These are phyloP conservation scores for Candida adriatica DNA, from an alignment of 805 yeast genomes.

Conservation along the genomic window DNA sequence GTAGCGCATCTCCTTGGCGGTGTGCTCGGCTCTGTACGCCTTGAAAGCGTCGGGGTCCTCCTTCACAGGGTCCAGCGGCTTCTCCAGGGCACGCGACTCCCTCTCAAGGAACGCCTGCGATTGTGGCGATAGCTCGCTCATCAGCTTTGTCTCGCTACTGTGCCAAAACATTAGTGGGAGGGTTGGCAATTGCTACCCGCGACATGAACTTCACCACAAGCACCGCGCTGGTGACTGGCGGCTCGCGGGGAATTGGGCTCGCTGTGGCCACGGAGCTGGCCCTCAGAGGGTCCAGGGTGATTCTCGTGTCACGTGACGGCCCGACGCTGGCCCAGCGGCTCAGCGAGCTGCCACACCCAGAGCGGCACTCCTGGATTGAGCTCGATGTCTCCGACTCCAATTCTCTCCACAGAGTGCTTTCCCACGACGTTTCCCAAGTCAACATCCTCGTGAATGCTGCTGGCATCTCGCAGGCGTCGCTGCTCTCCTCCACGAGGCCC, in stretches of 20 bases:
- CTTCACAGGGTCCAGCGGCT: not conserved
- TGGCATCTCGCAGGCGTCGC: conserved; percentile 52
- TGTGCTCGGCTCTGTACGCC: conserved; percentile 1
- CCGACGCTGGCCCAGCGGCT: conserved; percentile 26
- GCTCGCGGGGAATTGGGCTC: conserved; percentile 61
- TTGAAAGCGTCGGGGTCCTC: not conserved
- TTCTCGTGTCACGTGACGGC: conserved; percentile 44
- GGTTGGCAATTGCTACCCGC: not conserved
- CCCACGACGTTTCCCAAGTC: conserved; percentile 9
- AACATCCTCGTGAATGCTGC: conserved; percentile 36
- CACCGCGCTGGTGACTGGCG: conserved; percentile 61
- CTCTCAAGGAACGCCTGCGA: conserved; percentile 4
- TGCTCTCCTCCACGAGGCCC: conserved; percentile 38
- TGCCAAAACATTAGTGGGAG: conserved; percentile 4
- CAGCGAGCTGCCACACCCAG: conserved; percentile 6
- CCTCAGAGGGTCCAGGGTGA: conserved; percentile 41
- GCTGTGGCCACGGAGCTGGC: conserved; percentile 48
- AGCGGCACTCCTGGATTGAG: conserved; percentile 14
- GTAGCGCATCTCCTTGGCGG: conserved; percentile 4
- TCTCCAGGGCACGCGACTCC: conserved; percentile 3
- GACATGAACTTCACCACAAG: conserved; percentile 13
- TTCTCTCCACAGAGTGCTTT: conserved; percentile 1
- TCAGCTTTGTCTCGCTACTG: not conserved
- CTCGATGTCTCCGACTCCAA: conserved; percentile 13
- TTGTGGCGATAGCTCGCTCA: conserved; percentile 8